Conservation (phyloP, 805 yeast genomes). For the Wickerhamiella hasegawae region DNA sequence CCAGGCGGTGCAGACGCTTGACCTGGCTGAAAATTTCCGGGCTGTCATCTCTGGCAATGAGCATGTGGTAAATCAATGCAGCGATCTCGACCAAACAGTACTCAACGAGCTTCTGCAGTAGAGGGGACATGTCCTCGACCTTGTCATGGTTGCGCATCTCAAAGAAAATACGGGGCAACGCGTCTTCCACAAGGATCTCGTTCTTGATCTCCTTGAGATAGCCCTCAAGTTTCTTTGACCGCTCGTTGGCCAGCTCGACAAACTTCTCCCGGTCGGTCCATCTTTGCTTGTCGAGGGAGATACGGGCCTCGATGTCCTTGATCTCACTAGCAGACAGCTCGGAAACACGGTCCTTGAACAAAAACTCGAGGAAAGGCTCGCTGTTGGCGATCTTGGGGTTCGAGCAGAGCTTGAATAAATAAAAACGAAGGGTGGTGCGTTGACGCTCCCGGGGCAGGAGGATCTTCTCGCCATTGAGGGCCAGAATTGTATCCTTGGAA, state of each 20-base stretch:
- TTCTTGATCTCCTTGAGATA: conserved; percentile 45
- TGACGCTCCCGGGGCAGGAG: conserved; percentile 55
- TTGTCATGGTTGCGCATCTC: conserved; percentile 44
- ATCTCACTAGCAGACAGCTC: conserved; percentile 28
- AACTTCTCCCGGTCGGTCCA: conserved; percentile 53
- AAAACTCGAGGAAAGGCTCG: conserved; percentile 35
- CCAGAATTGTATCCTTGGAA: conserved; percentile 8
- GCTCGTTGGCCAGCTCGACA: conserved; percentile 47
- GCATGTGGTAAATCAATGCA: conserved; percentile 64
- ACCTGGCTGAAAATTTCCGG: conserved; percentile 59
- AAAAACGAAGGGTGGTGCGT: conserved; percentile 63
- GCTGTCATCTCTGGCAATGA: conserved; percentile 69
- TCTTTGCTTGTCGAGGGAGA: conserved; percentile 44
- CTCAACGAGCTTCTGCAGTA: conserved; percentile 53
- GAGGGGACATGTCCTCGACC: conserved; percentile 45
- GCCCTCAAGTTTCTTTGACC: conserved; percentile 37
- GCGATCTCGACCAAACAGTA: conserved; percentile 77
- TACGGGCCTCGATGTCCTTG: conserved; percentile 42
- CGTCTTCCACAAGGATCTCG: conserved; percentile 35
- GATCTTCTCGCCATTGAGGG: conserved; percentile 5
- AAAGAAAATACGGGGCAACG: conserved; percentile 42
- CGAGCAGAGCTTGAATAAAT: conserved; percentile 36
- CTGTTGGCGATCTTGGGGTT: conserved; percentile 42
- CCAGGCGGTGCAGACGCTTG: conserved; percentile 51
- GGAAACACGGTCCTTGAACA: conserved; percentile 27